Evolutionary conservation across 176 grass and related monocot species (phyloP).

Genomic region (Eragrostis curvula): DNA sequence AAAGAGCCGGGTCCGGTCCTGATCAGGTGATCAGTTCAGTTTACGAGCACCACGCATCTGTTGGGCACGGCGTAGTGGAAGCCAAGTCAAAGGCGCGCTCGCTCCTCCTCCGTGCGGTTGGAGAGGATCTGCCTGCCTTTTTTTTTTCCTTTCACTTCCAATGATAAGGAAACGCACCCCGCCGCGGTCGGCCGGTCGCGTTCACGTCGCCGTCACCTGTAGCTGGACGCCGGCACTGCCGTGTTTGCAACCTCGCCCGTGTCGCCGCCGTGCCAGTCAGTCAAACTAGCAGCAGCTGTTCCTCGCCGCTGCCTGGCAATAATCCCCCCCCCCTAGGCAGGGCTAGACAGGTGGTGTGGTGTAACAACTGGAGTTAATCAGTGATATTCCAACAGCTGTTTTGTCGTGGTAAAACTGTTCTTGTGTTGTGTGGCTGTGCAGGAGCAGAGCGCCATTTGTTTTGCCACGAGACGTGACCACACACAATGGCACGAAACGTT

Average conservation of each 20-base stretch:
- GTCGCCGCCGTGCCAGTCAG: neutral
- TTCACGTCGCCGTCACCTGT: constrained; percentile 31
- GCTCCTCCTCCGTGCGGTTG: constrained; percentile 25
- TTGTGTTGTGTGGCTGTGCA: neutral
- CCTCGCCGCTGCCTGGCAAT: neutral
- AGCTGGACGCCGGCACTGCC: constrained; percentile 4
- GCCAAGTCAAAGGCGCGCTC: constrained; percentile 33
- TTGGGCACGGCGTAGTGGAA: constrained; percentile 38
- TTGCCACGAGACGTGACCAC: neutral
- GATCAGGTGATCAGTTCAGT: neutral
- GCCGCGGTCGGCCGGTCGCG: constrained; percentile 23
- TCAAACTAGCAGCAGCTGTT: constrained; percentile 19
- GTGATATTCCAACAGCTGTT: neutral
- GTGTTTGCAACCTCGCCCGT: neutral
- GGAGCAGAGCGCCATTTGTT: neutral
- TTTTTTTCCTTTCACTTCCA: neutral
- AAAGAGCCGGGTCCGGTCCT: neutral
- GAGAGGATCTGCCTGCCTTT: neutral
- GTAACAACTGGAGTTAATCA: constrained; percentile 14
- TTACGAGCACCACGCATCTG: neutral
- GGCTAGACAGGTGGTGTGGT: neutral
- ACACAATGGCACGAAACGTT: neutral
- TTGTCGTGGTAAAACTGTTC: neutral
- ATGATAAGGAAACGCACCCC: constrained; percentile 17
- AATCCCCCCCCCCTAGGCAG: neutral